phyloP scores from a whole-genome alignment of 75 land plant species.

The Sequoiadendron giganteum region DNA sequence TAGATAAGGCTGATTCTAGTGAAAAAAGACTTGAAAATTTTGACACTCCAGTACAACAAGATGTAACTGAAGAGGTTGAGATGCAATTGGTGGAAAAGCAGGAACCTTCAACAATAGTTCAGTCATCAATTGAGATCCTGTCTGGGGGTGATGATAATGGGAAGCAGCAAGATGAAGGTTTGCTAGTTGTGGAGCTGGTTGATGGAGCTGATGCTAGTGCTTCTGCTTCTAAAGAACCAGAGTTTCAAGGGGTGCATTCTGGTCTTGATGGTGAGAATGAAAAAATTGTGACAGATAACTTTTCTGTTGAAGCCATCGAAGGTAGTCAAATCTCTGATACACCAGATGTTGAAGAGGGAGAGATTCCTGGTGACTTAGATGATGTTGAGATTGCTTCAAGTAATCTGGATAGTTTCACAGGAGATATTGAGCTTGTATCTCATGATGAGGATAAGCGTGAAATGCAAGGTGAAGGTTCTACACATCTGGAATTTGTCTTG shows the following conservation, averaged over 20 bases:
- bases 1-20: not conserved
- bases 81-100: not conserved
- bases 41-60: not conserved
- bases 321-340: not conserved
- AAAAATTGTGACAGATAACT: not conserved
- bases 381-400: conserved; percentile 1
- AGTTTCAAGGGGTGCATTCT: not conserved
- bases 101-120: not conserved
- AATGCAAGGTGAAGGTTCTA: not conserved
- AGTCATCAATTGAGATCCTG: not conserved
- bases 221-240: not conserved
- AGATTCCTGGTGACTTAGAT: not conserved
- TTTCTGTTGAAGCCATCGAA: not conserved
- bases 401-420: not conserved
- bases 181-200: not conserved
- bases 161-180: conserved; percentile 2
- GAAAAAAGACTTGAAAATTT: not conserved
- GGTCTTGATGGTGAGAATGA: not conserved
- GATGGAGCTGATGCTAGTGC: not conserved
- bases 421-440: not conserved
- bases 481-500: not conserved
- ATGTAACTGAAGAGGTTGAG: not conserved
- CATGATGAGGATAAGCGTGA: not conserved
- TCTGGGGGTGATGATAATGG: not conserved
- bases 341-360: conserved; percentile 1